Conservation (phyloP, 768 basidiomycete genomes). For the Crucibulum laeve region DNA sequence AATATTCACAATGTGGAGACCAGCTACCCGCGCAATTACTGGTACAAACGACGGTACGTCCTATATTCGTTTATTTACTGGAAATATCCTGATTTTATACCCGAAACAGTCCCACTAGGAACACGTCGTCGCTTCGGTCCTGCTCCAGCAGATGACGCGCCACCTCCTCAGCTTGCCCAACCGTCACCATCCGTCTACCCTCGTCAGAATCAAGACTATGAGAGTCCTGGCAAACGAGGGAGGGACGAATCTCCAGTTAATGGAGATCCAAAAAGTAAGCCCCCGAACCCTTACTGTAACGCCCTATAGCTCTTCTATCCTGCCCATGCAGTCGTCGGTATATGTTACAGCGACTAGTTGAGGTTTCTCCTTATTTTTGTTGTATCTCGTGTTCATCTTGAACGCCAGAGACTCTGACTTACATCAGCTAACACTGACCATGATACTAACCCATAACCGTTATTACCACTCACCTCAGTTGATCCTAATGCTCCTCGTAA, state of each 20-base stretch:
- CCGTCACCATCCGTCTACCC: slow-evolving; percentile 86
- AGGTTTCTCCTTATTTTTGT: slow-evolving; percentile 1
- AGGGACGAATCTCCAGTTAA: slow-evolving; percentile 64
- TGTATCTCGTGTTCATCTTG: background rate
- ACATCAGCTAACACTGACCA: slow-evolving; percentile 38
- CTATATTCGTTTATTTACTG: slow-evolving; percentile 4
- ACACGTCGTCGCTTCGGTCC: slow-evolving; percentile 90
- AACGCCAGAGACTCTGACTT: slow-evolving; percentile 32
- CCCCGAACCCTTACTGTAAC: slow-evolving; percentile 13
- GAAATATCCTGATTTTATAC: slow-evolving; percentile 13
- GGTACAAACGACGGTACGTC: slow-evolving; percentile 87
- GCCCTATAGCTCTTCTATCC: slow-evolving; percentile 14
- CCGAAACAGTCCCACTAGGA: slow-evolving; percentile 65
- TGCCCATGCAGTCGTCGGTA: slow-evolving; percentile 32
- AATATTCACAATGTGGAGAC: slow-evolving; percentile 72
- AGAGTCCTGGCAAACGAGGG: slow-evolving; percentile 55
- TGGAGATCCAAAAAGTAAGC: slow-evolving; percentile 76
- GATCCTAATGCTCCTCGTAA: slow-evolving; percentile 87
- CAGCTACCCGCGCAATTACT: slow-evolving; percentile 83
- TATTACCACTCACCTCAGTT: slow-evolving; percentile 50
- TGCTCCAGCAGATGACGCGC: slow-evolving; percentile 74
- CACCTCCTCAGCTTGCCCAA: slow-evolving; percentile 82
- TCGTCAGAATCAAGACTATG: slow-evolving; percentile 51
- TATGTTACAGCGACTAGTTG: slow-evolving; percentile 29
- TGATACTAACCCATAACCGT: slow-evolving; percentile 56